Base-by-base conservation (phyloP, 2,329 filamentous ascomycete genomes). In the Aureobasidium lini region DNA sequence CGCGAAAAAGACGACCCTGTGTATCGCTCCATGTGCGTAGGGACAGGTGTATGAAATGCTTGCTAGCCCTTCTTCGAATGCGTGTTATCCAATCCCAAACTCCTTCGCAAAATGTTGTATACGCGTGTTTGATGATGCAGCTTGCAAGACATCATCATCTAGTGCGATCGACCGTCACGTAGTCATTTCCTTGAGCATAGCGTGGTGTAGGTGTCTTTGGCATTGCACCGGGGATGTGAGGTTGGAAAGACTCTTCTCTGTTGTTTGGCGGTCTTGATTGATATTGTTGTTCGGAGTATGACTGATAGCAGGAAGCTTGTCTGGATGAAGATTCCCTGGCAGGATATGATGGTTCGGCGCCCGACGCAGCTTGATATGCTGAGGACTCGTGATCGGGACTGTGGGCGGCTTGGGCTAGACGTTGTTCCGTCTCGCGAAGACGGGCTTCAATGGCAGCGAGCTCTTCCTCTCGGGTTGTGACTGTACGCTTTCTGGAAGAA, bases 371-470 rank as follows among this genome's bases (percentile, higher is more conserved):
- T 49, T 60, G 57, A 9, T 52, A 44, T 32, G 54, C 61, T 53
- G 31, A 42, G 34, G 31, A 23, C 18, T 54, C 34, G 57, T 50
- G 34, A 2, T 43, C 34, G 64, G 37, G 67, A 67, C 62, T 64
- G 32, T 60, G 59, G 23, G 64, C 61, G 60, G 64, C 74, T 43
- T 70, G 66, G 15, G 70, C 70, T 46, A 97, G 81, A 46, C 87
- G 87, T 66, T 88, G 82, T 75, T 96, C 92, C 75, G 94, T 90
- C 68, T 91, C 90, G 66, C 85, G 87, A 67, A 97, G 84, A 66
- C 86, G 86, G 56, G 85, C 85, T 75, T 96, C 90, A 68, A 97
- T 86, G 60, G 86, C 85, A 73, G 95, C 87, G 65, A 97, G 86
- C 74, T 96, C 90, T 63, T 85, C 83, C 59, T 83, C 84, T 71